These are phyloP conservation scores for Plenodomus tracheiphilus DNA, from an alignment of 2,329 filamentous ascomycete species.

Conservation along the genomic window DNA sequence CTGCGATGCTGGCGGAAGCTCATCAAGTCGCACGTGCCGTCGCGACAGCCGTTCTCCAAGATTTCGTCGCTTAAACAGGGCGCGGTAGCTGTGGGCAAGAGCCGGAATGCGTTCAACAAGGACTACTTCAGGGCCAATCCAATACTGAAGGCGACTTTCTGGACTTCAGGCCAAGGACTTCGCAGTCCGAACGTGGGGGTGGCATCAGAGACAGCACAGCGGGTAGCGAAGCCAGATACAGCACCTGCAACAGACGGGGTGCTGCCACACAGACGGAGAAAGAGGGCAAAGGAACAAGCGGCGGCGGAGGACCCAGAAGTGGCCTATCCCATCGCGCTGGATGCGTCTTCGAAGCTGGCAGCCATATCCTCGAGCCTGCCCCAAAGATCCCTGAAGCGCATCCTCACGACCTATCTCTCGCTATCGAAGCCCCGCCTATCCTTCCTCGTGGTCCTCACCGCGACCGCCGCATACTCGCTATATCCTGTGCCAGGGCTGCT, in stretches of 20 bases:
- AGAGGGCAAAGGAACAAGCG: conserved; percentile 32
- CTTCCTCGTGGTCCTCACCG: conserved; percentile 85
- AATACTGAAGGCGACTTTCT: conserved; percentile 37
- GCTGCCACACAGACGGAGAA: conserved; percentile 41
- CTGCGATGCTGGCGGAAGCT: conserved; percentile 41
- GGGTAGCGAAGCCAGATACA: conserved; percentile 11
- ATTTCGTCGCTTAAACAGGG: conserved; percentile 29
- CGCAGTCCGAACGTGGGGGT: conserved; percentile 34
- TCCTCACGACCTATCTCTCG: conserved; percentile 79
- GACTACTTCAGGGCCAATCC: conserved; percentile 47
- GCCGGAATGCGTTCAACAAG: conserved; percentile 37
- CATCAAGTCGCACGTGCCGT: conserved; percentile 19
- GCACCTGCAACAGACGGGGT: conserved; percentile 25
- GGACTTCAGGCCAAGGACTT: conserved; percentile 31
- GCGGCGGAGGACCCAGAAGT: conserved; percentile 21
- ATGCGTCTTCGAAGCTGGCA: conserved; percentile 65
- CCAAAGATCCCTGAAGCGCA: conserved; percentile 62
- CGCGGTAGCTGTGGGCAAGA: conserved; percentile 33
- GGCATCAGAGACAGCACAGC: conserved; percentile 9
- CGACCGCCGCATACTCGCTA: conserved; percentile 87
- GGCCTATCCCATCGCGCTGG: conserved; percentile 52
- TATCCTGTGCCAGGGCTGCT: conserved; percentile 92
- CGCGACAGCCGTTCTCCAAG: conserved; percentile 35
- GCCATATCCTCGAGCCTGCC: conserved; percentile 61
- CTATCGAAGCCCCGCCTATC: conserved; percentile 95